Evolutionary conservation across 1,284 basidiomycete genomes (phyloP), one percentile per base, ranked within the genome.

Genomic region (Polyporus tsugae): DNA sequence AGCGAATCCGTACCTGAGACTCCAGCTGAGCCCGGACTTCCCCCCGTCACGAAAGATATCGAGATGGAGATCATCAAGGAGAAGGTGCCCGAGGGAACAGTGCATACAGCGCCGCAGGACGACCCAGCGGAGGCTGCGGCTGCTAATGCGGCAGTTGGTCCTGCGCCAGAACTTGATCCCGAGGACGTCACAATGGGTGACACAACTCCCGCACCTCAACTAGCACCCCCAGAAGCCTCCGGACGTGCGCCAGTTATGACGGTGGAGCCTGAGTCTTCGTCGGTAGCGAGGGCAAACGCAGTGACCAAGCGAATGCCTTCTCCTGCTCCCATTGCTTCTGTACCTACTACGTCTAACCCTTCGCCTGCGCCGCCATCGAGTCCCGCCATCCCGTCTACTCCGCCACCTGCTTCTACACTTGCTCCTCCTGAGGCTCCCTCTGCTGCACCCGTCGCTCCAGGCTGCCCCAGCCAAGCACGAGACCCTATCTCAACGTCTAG

Each of bases 131-230:
- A 70, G 25, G 71, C 44, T 25, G 71, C 66, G 0, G 64, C 68
- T 1, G 68, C 66, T 5, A 64, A 36, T 7, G 66, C 71, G 4
- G 68, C 55, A 6, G 57, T 49, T 3, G 68, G 59, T 4, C 63
- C 71, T 36, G 42, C 67, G 2, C 39, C 66, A 10, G 63, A 72
- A 7, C 67, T 67, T 15, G 67, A 65, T 36, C 46, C 53, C 22
- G 71, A 60, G 46, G 71, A 72, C 22, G 65, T 72, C 6, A 9
- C 65, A 38, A 72, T 72, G 71, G 65, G 6, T 33, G 67, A 69
- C 3, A 62, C 44, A 5, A 60, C 59, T 22, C 39, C 65, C 2
- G 60, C 35, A 2, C 33, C 22, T 6, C n/a, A 60, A 29, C 22
- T 13, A 42, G 10, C 38, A 25, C 6, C 38, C n/a, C 58, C 11